These are phyloP conservation scores for Phlebopus sp. DNA, from an alignment of 1,284 basidiomycete species.

Conservation along the genomic window DNA sequence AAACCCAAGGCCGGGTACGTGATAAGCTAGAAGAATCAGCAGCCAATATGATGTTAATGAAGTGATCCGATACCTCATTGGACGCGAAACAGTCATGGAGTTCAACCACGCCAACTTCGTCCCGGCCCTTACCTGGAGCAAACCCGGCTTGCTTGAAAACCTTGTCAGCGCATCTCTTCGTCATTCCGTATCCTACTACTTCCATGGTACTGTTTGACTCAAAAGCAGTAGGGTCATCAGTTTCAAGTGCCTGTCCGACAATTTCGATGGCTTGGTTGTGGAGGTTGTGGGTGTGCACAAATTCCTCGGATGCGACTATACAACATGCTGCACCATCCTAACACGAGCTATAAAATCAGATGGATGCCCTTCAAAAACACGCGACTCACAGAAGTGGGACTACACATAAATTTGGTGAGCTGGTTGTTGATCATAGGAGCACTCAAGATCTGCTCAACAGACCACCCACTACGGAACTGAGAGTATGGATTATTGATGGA, in stretches of 20 bases:
- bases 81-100: constrained; percentile 84
- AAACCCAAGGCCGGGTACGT: constrained; percentile 84
- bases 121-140: constrained; percentile 57
- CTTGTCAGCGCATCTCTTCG: constrained; percentile 65
- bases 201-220: constrained; percentile 71
- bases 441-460: constrained; percentile 63
- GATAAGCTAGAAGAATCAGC: constrained; percentile 53
- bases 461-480: constrained; percentile 80
- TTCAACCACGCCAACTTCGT: constrained; percentile 82
- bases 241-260: constrained; percentile 60
- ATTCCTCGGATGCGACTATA: constrained; percentile 78
- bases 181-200: constrained; percentile 73
- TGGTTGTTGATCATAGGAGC: constrained; percentile 69
- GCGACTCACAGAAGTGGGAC: constrained; percentile 66
- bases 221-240: constrained; percentile 63
- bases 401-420: constrained; percentile 86
- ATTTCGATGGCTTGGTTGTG: constrained; percentile 88
- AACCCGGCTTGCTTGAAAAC: constrained; percentile 76
- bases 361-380: constrained; percentile 3
- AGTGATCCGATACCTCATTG: constrained; percentile 54
- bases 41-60: background rate
- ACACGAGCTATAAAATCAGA: constrained; percentile 2
- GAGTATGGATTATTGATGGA: constrained; percentile 83
- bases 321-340: constrained; percentile 77
- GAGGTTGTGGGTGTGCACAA: constrained; percentile 70